These are phyloP conservation scores for Solanum hybrid DNA, from an alignment of 305 asterid species.

Conservation along the genomic window DNA sequence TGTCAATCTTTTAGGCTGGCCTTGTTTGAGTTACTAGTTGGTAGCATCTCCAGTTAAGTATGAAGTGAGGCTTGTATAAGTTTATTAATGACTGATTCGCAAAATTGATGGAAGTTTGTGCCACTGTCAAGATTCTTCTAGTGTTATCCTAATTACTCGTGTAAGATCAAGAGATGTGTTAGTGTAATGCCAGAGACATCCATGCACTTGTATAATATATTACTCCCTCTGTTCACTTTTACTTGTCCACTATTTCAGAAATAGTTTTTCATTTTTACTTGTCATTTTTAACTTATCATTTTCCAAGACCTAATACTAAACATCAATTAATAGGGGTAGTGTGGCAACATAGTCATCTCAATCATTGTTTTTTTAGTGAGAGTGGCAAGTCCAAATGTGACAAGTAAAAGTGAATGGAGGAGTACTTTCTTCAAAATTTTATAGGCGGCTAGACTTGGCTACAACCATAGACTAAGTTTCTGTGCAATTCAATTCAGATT, in stretches of 20 bases:
- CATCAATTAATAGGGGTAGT: not conserved
- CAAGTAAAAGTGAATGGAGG: not conserved
- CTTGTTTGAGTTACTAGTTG: not conserved
- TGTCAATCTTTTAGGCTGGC: not conserved
- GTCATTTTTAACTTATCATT: not conserved
- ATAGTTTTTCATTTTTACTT: not conserved
- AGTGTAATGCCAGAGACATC: not conserved
- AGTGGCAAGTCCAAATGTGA: not conserved
- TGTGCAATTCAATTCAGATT: not conserved
- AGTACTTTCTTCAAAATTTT: not conserved
- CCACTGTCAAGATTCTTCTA: not conserved
- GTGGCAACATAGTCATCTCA: not conserved
- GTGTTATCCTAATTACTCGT: not conserved
- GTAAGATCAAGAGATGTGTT: not conserved
- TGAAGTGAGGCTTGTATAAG: not conserved
- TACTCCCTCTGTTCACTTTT: not conserved
- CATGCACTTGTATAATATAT: not conserved
- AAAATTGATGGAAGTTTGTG: not conserved
- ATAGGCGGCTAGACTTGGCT: not conserved
- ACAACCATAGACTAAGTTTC: not conserved
- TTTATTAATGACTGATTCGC: not conserved
- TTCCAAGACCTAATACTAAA: not conserved
- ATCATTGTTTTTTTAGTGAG: not conserved
- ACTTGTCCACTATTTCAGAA: not conserved
- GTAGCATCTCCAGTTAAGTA: not conserved